Base-by-base conservation (phyloP, 345 rosid genomes). In the Gossypium bickii region DNA sequence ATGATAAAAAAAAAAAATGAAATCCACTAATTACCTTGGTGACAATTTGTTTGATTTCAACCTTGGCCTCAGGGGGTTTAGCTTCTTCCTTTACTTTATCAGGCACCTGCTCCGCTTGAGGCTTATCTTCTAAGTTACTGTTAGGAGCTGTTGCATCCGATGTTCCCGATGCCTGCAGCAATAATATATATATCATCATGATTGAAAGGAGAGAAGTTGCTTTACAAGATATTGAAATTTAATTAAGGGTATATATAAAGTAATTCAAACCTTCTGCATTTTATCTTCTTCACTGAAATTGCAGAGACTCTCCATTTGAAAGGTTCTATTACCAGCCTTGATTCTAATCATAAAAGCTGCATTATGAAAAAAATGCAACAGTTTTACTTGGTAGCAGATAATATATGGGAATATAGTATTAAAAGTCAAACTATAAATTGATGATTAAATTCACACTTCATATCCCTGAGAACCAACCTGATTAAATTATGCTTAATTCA, bases 301-400 rank as follows among this genome's bases (percentile, higher is more conserved):
- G 79, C 97, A 96, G 63, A 93, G 75, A 24, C 85, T 79, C 73
- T 90, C 97, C 22, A 90, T 85, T 76, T 86, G 87, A 27, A 88
- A 80, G 6, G 93, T 88, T 84, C 97, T 89, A 18, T 44, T 60
- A 16, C 88, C 83, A 34, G 90, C 82, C 85, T 87, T 93, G 79
- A 96, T 90, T 80, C 87, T 89, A 59, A 89, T 82, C 91, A 92
- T 93, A 76, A 84, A 90, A 82, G 99, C 99, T 96, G 85, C 86
- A 81, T 11, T 55, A 55, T 67, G 22, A 11, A 18, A 3, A 16
- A 48, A 47, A 48, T 68, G 12, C 57, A 67, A 9, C 20, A 20
- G 20, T 8, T 49, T 25, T 67, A 51, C 41, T 22, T 24, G 20
- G 10, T 67, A 12, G 47, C 74, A 53, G 8, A 18, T 27, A 34